Evolutionary conservation across 352 stramenopile genomes (phyloP).

Genomic region (Pythium periplocum): DNA sequence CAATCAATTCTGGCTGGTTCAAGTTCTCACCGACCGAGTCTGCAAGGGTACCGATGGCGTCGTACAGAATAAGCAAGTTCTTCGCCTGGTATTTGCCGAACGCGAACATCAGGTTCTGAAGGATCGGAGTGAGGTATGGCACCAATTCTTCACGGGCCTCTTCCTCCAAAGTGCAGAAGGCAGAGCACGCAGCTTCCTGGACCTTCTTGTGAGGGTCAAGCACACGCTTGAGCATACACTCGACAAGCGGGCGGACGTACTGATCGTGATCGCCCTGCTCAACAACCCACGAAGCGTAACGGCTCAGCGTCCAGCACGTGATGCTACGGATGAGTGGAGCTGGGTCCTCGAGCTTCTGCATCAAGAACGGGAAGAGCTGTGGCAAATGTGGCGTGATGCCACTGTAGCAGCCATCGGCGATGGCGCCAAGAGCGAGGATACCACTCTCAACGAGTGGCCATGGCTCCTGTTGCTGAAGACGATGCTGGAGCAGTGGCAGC

Average conservation of each 20-base stretch:
- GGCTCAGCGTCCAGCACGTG: conserved; percentile 92
- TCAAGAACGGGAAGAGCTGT: conserved; percentile 92
- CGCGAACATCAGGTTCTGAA: conserved; percentile 89
- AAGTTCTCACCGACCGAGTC: conserved; percentile 91
- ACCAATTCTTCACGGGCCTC: conserved; percentile 89
- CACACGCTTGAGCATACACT: conserved; percentile 87
- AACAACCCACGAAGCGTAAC: conserved; percentile 91
- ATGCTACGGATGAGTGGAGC: conserved; percentile 91
- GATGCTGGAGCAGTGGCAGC: conserved; percentile 89
- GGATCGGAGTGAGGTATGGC: conserved; percentile 91
- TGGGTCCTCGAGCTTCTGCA: conserved; percentile 88
- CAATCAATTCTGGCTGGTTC: conserved; percentile 89
- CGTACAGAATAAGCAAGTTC: conserved; percentile 95
- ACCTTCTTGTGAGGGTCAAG: conserved; percentile 93
- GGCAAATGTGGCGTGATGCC: conserved; percentile 90
- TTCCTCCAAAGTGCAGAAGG: conserved; percentile 94
- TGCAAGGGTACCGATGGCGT: conserved; percentile 93
- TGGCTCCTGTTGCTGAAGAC: conserved; percentile 85
- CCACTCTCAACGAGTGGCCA: conserved; percentile 94
- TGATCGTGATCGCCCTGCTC: conserved; percentile 85
- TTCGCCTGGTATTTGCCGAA: conserved; percentile 93
- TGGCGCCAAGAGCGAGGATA: conserved; percentile 94
- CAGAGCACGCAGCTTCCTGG: conserved; percentile 92
- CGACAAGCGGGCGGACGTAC: conserved; percentile 67
- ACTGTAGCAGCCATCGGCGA: conserved; percentile 92